Evolutionary conservation across 805 yeast genomes (phyloP).

Genomic region (Hemisphaericaspora nanyangensis): DNA sequence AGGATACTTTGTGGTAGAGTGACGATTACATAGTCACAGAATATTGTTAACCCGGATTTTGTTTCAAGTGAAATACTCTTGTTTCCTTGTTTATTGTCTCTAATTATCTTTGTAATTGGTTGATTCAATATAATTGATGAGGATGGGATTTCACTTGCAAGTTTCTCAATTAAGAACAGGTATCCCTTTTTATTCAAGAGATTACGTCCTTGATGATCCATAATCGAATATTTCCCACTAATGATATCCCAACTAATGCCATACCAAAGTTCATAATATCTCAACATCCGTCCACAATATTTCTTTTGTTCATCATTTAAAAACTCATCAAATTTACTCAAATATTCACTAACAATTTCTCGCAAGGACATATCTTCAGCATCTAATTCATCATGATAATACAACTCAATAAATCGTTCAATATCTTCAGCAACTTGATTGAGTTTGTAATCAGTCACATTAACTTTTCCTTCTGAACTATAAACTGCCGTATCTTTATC

Average conservation of each 20-base stretch:
- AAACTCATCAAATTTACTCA: constrained; percentile 42
- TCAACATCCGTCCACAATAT: constrained; percentile 48
- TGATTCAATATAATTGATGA: constrained; percentile 36
- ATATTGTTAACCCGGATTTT: constrained; percentile 22
- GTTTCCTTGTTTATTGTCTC: constrained; percentile 15
- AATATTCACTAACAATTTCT: constrained; percentile 45
- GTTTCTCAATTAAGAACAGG: constrained; percentile 45
- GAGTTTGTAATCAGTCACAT: constrained; percentile 22
- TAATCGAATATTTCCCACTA: constrained; percentile 66
- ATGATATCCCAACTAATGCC: constrained; percentile 66
- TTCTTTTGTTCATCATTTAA: constrained; percentile 48
- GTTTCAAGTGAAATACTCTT: constrained; percentile 30
- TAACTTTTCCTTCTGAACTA: constrained; percentile 30
- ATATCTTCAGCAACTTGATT: constrained; percentile 50
- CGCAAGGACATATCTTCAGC: constrained; percentile 49
- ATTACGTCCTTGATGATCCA: constrained; percentile 75
- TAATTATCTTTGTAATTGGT: constrained; percentile 39
- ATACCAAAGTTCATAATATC: constrained; percentile 72
- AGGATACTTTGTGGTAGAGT: constrained; percentile 77
- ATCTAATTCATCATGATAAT: constrained; percentile 48
- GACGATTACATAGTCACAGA: constrained; percentile 58
- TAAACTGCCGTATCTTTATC: constrained; percentile 37
- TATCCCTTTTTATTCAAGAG: constrained; percentile 65
- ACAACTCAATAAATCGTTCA: constrained; percentile 53
- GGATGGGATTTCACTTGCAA: constrained; percentile 33